Base-by-base conservation (phyloP, 192 early-diverging fungal species). In the Coemansia aciculifera region DNA sequence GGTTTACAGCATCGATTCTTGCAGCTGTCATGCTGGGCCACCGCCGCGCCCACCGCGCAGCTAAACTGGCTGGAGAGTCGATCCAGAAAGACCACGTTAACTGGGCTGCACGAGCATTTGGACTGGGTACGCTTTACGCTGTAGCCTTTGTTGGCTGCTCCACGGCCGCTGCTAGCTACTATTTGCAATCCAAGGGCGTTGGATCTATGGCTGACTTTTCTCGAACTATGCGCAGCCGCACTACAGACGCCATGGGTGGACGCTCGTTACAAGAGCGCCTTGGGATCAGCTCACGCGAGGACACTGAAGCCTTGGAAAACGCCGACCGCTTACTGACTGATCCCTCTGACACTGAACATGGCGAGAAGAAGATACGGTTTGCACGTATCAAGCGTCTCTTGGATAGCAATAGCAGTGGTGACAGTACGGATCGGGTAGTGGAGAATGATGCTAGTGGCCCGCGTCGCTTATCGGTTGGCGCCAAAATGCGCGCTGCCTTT, bases 81-180 rank as follows among this genome's bases (percentile, higher is more conserved):
- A 81, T 75, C 36, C 27, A 72, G 5, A 57, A 32, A 32, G 63
- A 49, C 59, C 67, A 76, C 27, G 68, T 69, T 15, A 63, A 59
- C 59, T 74, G 70, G 71, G 74, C 72, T 11, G 46, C 73, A 11
- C 54, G 66, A 10, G 79, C 79, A 6, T 74, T 82, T 49, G 79
- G 74, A 0, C 23, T 82, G 5, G 79, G 79, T 15, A 82, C 79
- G 13, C 68, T 82, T 2, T 82, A 82, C 31, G 79, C 79, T 1
- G 23, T 82, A 6, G 62, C 68, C 3, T 38, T 74, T n/a, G 74
- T 74, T 31, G 79, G 79, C 12, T 60, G 60, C 24, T 66, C 52
- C 19, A 59, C 63, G 1, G 68, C 75, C 7, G 64, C 54, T 0
- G 62, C 48, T 21, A 71, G 62, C 69, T 77, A 77, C 63, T 77